A percentile compares a stretch with the other conserved stretches of the same genome.
Evolutionary conservation across 2,329 filamentous ascomycete species (phyloP).

Genomic region (Penicillium sp.): DNA sequence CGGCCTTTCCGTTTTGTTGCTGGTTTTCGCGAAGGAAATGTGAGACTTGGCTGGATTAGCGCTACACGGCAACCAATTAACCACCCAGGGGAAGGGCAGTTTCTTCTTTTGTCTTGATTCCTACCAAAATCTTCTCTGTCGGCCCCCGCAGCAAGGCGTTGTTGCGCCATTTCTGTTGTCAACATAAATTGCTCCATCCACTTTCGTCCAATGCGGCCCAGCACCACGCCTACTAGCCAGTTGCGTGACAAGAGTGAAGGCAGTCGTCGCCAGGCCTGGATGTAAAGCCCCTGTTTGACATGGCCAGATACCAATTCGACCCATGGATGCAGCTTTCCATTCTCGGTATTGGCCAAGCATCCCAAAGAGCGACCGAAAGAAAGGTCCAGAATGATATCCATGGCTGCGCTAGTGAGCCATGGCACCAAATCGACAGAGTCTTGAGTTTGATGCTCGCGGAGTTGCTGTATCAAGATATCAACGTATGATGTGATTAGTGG

Average conservation of each 20-base stretch:
- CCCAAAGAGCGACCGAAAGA: background rate
- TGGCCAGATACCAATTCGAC: background rate
- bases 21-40: background rate
- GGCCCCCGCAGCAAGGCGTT: background rate
- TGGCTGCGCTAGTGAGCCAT: background rate
- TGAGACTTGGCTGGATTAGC: background rate
- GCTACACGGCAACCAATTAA: background rate
- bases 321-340: background rate
- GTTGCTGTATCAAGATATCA: background rate
- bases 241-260: background rate
- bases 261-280: background rate
- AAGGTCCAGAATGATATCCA: background rate
- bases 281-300: background rate
- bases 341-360: background rate
- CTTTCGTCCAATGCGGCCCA: background rate
- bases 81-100: background rate
- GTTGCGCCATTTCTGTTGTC: background rate
- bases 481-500: background rate
- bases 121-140: background rate
- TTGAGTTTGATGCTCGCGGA: background rate
- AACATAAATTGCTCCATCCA: background rate
- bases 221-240: background rate
- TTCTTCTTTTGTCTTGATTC: background rate
- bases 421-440: background rate
- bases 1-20: background rate